phyloP scores from a whole-genome alignment of 2,329 filamentous ascomycete species.

The Penicillium sumatraense region DNA sequence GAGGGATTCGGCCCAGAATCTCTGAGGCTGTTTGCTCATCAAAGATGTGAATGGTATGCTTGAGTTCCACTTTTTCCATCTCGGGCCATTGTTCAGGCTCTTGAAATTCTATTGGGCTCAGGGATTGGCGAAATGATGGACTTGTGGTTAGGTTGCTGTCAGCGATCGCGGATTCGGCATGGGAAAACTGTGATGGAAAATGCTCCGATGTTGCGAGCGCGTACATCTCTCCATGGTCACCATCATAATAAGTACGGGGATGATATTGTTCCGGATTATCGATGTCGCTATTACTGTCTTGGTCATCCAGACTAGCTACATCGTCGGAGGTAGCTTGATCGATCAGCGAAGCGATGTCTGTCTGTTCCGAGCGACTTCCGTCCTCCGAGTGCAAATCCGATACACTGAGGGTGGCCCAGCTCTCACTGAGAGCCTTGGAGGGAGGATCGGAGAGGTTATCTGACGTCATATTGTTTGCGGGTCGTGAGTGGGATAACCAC shows the following conservation, averaged over 20 bases:
- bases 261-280: constrained; percentile 38
- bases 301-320: constrained; percentile 49
- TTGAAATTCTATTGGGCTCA: constrained; percentile 47
- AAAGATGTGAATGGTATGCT: constrained; percentile 47
- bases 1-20: constrained; percentile 33
- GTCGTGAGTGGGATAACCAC: constrained; percentile 47
- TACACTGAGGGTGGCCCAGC: constrained; percentile 52
- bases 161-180: constrained; percentile 33
- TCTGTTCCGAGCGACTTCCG: constrained; percentile 49
- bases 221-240: constrained; percentile 27
- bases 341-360: constrained; percentile 49
- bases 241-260: constrained; percentile 31
- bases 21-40: constrained; percentile 34
- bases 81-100: constrained; percentile 48
- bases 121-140: constrained; percentile 36
- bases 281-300: constrained; percentile 42
- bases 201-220: constrained; percentile 35
- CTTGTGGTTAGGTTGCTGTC: constrained; percentile 43
- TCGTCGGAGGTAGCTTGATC: constrained; percentile 49
- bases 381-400: constrained; percentile 51
- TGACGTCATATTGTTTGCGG: constrained; percentile 48
- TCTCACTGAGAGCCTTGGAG: constrained; percentile 46
- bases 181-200: constrained; percentile 35
- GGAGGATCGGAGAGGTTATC: constrained; percentile 32
- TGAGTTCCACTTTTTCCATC: constrained; percentile 45